phyloP scores from a whole-genome alignment of 306 rosid genomes.

The Crotalaria pallida region DNA sequence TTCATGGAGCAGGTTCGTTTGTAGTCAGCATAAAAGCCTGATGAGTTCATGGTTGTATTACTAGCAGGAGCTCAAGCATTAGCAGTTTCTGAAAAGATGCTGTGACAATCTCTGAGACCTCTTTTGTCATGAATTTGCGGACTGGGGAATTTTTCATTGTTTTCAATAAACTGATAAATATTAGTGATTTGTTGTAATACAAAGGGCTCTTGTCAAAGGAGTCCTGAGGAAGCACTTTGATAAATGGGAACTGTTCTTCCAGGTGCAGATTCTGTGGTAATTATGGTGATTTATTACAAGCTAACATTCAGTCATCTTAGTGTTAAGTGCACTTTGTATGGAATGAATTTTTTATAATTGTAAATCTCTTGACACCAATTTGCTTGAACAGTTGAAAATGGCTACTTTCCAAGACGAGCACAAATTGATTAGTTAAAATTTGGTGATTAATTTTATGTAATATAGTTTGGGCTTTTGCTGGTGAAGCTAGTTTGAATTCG shows the following conservation, averaged over 20 bases:
- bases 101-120: conserved; percentile 6
- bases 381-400: no score
- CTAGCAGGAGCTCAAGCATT: conserved; percentile 11
- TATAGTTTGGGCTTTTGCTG: no score
- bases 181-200: conserved; percentile 25
- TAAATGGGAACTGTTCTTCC: conserved; percentile 9
- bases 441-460: no score
- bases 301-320: conserved; percentile 18
- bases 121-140: conserved; percentile 7
- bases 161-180: conserved; percentile 10
- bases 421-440: no score
- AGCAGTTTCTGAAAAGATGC: conserved; percentile 14
- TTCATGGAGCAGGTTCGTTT: conserved; percentile 68
- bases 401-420: no score
- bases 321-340: no score
- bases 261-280: conserved; percentile 1
- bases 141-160: conserved; percentile 7
- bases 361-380: no score
- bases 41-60: conserved; percentile 19
- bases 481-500: background rate
- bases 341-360: no score
- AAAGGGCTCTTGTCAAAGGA: conserved; percentile 29
- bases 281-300: no score
- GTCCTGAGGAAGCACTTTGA: conserved; percentile 14
- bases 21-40: conserved; percentile 86